Base-by-base conservation (phyloP, 1,284 basidiomycete species). In the Rhizoctonia solani region DNA sequence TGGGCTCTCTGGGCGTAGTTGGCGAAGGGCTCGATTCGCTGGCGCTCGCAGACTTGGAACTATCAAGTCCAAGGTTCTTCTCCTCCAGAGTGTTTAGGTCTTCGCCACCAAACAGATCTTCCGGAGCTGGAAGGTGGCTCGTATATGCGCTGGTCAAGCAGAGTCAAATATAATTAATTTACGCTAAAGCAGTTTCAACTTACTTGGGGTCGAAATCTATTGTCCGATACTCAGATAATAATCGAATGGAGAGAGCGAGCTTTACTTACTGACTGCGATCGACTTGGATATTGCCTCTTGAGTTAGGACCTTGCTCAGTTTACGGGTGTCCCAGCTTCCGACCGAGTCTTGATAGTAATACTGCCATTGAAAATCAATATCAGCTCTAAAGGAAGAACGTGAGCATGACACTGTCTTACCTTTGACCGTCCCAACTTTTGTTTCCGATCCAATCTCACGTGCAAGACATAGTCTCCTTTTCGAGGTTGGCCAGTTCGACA, bases 391-490 rank as follows among this genome's bases (percentile, higher is more conserved):
- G 21, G 1, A 23, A 30, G 37, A 37, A 3, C 32, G 37, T 19
- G 32, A 52, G 21, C 25, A 29, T 11, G 6, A 30, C 8, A 32
- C 54, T 2, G 27, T 59, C 66, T 32, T 50, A 34, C 23, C 50
- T 46, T 8, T 55, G 66, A 50, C 50, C n/a, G n/a, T n/a, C n/a
- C n/a, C n/a, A n/a, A n/a, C n/a, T n/a, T 73, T 56, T 29, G 69
- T 72, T 49, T 59, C 1, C 78, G 76, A 71, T 82, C 80, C 29
- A 81, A 67, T 1, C 81, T 71, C 32, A 83, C 84, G 74, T 85
- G 83, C 21, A 84, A 79, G 32, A 83, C 76, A 72, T 83, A 84
- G 11, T 83, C 80, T 9, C 83, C 83, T 75, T 74, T 19, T 82
- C 79, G 0, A 83, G 74, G 4, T 39, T 23, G 5, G 79, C 70